Conservation (phyloP, 805 yeast genomes). For the Kodamaea leandrae region DNA sequence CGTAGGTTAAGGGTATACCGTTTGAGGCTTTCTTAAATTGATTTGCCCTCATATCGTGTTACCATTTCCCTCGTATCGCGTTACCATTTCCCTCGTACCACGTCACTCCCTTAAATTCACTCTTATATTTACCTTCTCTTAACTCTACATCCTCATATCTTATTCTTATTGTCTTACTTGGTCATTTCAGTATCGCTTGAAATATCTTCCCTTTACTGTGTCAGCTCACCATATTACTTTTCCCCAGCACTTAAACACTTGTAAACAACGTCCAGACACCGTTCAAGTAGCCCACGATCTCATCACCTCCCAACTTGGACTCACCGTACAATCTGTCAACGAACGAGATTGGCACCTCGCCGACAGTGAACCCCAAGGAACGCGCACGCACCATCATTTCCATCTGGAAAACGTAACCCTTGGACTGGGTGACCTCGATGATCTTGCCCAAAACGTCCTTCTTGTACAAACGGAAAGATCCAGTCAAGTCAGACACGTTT, state of each 20-base stretch:
- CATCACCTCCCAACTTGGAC: conserved; percentile 76
- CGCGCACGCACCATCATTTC: conserved; percentile 85
- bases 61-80: too few species aligned
- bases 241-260: conserved; percentile 49
- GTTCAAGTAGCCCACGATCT: conserved; percentile 71
- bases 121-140: too few species aligned
- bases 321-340: conserved; percentile 81
- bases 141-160: too few species aligned
- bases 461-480: conserved; percentile 73
- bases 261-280: conserved; percentile 73
- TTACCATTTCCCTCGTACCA: too few species aligned
- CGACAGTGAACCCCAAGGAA: conserved; percentile 67
- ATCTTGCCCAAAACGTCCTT: conserved; percentile 64
- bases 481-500: conserved; percentile 70
- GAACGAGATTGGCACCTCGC: conserved; percentile 75
- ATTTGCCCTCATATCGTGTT: too few species aligned
- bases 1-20: too few species aligned
- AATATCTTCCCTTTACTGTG: too few species aligned
- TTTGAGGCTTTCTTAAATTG: too few species aligned
- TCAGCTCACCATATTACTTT: too few species aligned
- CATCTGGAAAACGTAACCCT: conserved; percentile 85
- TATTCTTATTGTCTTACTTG: too few species aligned
- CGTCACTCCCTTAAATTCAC: too few species aligned
- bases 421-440: conserved; percentile 64
- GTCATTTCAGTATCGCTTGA: too few species aligned